phyloP scores from a whole-genome alignment of 2,329 filamentous ascomycete genomes.

The Xylaria sp. region DNA sequence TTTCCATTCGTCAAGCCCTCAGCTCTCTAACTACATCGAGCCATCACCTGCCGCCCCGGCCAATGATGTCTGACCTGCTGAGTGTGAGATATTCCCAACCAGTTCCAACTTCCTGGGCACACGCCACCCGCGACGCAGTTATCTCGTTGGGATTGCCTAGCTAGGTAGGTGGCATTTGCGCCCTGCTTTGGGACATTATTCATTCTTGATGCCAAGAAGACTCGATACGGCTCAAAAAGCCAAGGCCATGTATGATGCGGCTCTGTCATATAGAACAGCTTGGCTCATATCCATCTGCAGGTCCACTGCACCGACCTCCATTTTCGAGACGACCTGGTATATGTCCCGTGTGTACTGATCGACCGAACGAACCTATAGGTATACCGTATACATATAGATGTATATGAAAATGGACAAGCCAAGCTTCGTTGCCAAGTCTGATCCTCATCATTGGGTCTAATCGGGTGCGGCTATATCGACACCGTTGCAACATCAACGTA shows the following conservation, averaged over 20 bases:
- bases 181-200: not conserved
- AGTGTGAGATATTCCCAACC: not conserved
- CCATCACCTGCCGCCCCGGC: not conserved
- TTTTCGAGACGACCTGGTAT: conserved; percentile 18
- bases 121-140: conserved; percentile 8
- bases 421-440: conserved; percentile 39
- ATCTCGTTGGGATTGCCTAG: conserved; percentile 14
- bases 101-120: conserved; percentile 10
- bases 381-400: not conserved
- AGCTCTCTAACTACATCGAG: conserved; percentile 26
- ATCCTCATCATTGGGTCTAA: conserved; percentile 33
- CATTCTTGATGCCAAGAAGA: conserved; percentile 30
- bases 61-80: not conserved
- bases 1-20: conserved; percentile 20
- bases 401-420: conserved; percentile 28
- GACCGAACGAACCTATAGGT: not conserved
- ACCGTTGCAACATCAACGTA: conserved; percentile 10
- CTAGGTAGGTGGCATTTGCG: conserved; percentile 20
- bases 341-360: conserved; percentile 13
- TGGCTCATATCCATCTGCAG: conserved; percentile 35
- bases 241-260: conserved; percentile 32
- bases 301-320: conserved; percentile 21
- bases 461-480: conserved; percentile 8
- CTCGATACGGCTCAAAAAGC: conserved; percentile 26
- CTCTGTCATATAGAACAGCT: conserved; percentile 29